Evolutionary conservation across 2,329 filamentous ascomycete genomes (phyloP).

Genomic region (Sclerotinia trifoliorum): DNA sequence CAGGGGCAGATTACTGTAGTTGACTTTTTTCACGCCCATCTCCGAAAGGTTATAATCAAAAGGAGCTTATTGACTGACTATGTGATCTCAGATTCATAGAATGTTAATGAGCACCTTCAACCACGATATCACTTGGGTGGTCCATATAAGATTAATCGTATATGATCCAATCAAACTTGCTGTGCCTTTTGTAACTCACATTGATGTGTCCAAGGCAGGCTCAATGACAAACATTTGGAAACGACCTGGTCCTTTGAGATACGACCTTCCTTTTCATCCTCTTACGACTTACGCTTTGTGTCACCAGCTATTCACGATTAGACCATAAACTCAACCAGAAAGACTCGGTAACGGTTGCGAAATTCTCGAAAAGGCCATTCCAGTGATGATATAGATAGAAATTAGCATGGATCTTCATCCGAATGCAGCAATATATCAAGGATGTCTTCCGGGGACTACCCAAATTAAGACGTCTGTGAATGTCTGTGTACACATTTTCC

Average conservation of each 20-base stretch:
- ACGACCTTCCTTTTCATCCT: conserved; percentile 17
- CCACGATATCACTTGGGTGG: background rate
- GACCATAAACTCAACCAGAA: background rate
- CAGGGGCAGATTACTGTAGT: conserved; percentile 1
- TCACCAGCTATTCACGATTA: background rate
- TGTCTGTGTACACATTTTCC: conserved; percentile 14
- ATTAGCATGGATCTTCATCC: conserved; percentile 1
- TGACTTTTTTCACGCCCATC: background rate
- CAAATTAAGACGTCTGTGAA: conserved; percentile 14
- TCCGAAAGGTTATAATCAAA: conserved; percentile 1
- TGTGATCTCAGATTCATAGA: background rate
- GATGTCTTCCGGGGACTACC: conserved; percentile 7
- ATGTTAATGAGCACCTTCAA: background rate
- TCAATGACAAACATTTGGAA: background rate
- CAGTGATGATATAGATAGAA: conserved; percentile 14
- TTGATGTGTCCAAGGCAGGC: background rate
- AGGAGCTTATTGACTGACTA: background rate
- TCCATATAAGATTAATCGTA: background rate
- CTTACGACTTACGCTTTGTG: background rate
- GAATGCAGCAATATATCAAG: conserved; percentile 8
- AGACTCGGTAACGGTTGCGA: conserved; percentile 7
- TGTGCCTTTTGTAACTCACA: background rate
- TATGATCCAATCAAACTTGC: conserved; percentile 5
- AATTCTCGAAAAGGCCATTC: background rate
- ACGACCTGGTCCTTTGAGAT: background rate